Conservation (phyloP, 1,139 yeast genomes). For the Sugiyamaella paludigena region DNA sequence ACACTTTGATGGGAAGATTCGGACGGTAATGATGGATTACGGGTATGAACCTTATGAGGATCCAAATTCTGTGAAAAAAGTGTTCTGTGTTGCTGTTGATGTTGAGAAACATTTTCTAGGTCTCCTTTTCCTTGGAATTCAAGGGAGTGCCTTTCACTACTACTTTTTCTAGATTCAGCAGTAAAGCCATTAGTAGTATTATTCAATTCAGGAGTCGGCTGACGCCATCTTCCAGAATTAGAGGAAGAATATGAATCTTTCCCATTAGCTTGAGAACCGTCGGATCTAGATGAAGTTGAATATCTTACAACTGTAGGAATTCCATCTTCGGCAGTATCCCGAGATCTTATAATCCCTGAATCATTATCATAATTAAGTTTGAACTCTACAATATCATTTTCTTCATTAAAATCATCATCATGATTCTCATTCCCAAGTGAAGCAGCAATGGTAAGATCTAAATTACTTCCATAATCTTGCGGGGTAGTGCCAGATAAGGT, state of each 20-base stretch:
- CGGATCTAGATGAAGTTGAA: constrained; percentile 7
- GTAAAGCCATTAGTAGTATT: too few species aligned
- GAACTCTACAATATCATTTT: constrained; percentile 33
- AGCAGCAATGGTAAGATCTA: neutral
- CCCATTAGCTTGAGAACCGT: too few species aligned
- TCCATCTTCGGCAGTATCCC: constrained; percentile 18
- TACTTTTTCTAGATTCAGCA: too few species aligned
- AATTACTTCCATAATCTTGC: too few species aligned
- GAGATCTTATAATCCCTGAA: constrained; percentile 25
- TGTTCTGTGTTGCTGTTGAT: neutral
- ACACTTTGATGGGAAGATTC: constrained; percentile 25
- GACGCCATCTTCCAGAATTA: neutral
- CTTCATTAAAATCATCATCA: constrained; percentile 22
- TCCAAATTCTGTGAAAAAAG: constrained; percentile 13
- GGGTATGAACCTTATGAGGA: constrained; percentile 8
- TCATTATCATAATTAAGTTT: constrained; percentile 26
- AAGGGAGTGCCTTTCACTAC: too few species aligned
- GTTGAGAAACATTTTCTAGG: neutral
- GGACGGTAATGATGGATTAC: constrained; percentile 18
- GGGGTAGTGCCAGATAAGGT: too few species aligned
- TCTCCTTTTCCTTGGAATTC: neutral
- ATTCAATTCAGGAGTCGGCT: too few species aligned
- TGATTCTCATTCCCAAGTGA: constrained; percentile 1
- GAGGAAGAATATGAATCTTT: neutral
- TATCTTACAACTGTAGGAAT: constrained; percentile 21